Evolutionary conservation across 164 flowering plant species (phyloP), one percentile per base, ranked within the genome.

Genomic region (Vitis vinifera): DNA sequence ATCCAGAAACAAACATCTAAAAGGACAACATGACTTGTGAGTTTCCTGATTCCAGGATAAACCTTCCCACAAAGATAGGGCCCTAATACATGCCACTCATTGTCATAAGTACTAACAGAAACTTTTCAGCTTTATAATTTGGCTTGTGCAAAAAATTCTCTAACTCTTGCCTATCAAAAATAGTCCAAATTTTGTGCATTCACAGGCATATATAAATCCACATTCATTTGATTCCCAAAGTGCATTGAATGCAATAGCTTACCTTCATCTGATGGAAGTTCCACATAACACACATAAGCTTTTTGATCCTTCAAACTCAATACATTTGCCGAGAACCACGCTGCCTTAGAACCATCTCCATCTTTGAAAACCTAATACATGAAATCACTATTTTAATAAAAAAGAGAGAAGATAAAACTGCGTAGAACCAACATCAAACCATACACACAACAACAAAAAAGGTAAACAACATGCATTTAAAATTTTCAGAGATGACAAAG

Each of bases 321-420:
- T 11, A 96, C 90, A 69, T 80, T 81, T 65, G 97, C 98, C 10
- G 75, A 70, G 74, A 75, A 87, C 99, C 99, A 96, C 2, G 84
- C 91, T 62, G 81, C 81, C 79, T 81, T 83, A 47, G 63, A 80
- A 64, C 85, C 81, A 60, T 74, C 87, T 55, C 73, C 83, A 64
- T 81, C 83, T 68, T 85, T 87, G 60, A 84, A 83, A 80, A 96
- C 95, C 99, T 96, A 67, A 29, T 52, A 31, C 3, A 57, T 31
- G 17, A 67, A 73, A 55, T 52, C 37, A 16, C 52, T 68, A 50
- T 53, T 44, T 56, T 51, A 69, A 16, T 50, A 55, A 30, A 65
- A 4, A 65, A 19, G 9, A 30, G 11, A 50, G 47, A 37, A 37
- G 44, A 50, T 9, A 10, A 30, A 9, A 49, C n/a, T 49, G 16